Conservation (phyloP, 495 filamentous ascomycete species). For the Thermothielavioides terrestris region DNA sequence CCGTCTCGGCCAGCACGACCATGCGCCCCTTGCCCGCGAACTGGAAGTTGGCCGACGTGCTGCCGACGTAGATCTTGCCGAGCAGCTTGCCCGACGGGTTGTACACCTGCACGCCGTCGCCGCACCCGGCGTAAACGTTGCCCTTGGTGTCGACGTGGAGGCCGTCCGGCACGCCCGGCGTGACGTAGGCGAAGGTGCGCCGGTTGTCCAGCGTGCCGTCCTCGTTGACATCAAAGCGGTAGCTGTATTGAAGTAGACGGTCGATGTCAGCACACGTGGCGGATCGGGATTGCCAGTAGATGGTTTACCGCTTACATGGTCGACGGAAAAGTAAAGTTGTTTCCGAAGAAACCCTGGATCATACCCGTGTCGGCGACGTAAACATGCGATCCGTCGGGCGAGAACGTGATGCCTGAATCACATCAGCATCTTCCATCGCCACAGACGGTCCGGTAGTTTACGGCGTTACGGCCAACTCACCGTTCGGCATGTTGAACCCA, state of each 20-base stretch:
- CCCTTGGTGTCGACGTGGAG: constrained; percentile 52
- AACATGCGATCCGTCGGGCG: constrained; percentile 40
- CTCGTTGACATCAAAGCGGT: constrained; percentile 32
- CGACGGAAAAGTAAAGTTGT: constrained; percentile 25
- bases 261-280: neutral
- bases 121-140: constrained; percentile 52
- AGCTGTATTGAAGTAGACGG: constrained; percentile 13
- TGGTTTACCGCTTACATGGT: constrained; percentile 40
- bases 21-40: constrained; percentile 48
- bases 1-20: constrained; percentile 41
- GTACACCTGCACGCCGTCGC: constrained; percentile 56
- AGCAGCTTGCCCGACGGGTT: constrained; percentile 48
- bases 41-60: constrained; percentile 45
- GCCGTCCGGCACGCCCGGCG: constrained; percentile 48
- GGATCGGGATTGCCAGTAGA: neutral
- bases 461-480: no score
- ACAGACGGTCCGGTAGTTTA: no score
- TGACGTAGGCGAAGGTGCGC: constrained; percentile 51
- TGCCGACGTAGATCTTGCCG: constrained; percentile 47
- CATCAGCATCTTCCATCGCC: no score
- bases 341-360: constrained; percentile 33
- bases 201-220: constrained; percentile 37
- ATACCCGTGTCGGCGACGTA: constrained; percentile 52
- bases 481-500: constrained; percentile 49
- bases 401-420: constrained; percentile 46